Evolutionary conservation across 176 grass and related monocot genomes (phyloP).

Genomic region (Luzula sylvatica): DNA sequence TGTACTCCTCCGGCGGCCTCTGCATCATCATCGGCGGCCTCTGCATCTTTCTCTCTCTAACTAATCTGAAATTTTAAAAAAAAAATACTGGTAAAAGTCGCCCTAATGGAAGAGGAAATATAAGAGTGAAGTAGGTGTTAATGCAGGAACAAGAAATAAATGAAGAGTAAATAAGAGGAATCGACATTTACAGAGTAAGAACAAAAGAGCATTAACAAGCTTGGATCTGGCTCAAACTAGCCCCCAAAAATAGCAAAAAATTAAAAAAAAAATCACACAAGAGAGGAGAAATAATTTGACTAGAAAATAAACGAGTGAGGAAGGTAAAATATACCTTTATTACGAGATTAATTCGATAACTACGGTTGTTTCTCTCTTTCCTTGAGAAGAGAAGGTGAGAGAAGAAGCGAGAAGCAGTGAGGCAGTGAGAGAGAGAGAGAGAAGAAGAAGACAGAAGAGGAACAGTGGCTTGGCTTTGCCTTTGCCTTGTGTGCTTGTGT

Average conservation of each 20-base stretch:
- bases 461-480: too few species aligned
- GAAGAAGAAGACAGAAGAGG: neutral
- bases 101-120: neutral
- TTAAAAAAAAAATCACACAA: neutral
- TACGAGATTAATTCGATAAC: neutral
- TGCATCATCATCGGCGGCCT: constrained; percentile 10
- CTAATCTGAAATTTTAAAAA: too few species aligned
- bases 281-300: too few species aligned
- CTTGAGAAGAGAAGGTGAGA: neutral
- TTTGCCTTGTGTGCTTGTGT: neutral
- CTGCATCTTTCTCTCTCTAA: constrained; percentile 34
- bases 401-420: neutral
- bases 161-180: neutral
- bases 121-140: neutral
- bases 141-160: neutral
- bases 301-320: neutral
- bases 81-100: neutral
- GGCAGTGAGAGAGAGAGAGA: neutral
- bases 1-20: constrained; percentile 30
- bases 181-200: neutral
- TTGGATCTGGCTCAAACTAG: constrained; percentile 20
- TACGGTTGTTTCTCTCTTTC: neutral
- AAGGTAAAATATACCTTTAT: constrained; percentile 4
- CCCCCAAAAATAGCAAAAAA: neutral
- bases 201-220: neutral